Base-by-base conservation (phyloP, 2,329 filamentous ascomycete genomes). In the Ophiostoma australiae region DNA sequence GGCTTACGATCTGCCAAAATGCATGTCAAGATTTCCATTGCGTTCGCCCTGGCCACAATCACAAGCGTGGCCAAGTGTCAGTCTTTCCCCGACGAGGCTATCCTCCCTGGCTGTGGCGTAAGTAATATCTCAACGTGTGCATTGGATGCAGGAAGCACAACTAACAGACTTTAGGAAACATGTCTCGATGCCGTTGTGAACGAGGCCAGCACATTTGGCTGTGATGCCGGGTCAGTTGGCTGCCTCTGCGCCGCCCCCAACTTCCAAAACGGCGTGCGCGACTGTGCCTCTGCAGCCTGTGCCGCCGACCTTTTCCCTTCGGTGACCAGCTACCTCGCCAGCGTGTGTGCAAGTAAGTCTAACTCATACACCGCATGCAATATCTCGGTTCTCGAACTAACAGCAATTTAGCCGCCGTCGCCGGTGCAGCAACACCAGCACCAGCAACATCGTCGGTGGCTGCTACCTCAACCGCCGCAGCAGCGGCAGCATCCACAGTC, bases 271-370 rank as follows among this genome's bases (percentile, higher is more conserved):
- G 73, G 73, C 4, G 67, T 76, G 8, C 71, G 70, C n/a, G 75
- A 74, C 72, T 76, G 75, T 44, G 73, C 74, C 5, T 39, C 23
- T 20, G 68, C 39, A 5, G 58, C 71, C 1, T 75, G 75, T 63
- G 73, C 73, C 11, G 37, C 73, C 3, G 73, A 74, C n/a, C 70
- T 74, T 10, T 27, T 70, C 6, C 48, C 72, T 2, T 55, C 69
- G 3, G 73, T 76, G 1, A 73, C 72, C 68, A 70, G 71, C 70
- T 76, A 74, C 44, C 27, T 75, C 52, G 55, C 55, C 10, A 61
- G 69, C 39, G 72, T 75, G 1, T 76, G 75, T 67, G 73, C 71
- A 37, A 73, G 75, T 76, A 73, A 61, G 75, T 72, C n/a, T n/a
- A 37, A 2, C 20, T 23, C 13, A 10, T 35, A 3, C 4, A 20